phyloP scores from a whole-genome alignment of 1,139 yeast species.

The Sugiyamaella xylanicola region DNA sequence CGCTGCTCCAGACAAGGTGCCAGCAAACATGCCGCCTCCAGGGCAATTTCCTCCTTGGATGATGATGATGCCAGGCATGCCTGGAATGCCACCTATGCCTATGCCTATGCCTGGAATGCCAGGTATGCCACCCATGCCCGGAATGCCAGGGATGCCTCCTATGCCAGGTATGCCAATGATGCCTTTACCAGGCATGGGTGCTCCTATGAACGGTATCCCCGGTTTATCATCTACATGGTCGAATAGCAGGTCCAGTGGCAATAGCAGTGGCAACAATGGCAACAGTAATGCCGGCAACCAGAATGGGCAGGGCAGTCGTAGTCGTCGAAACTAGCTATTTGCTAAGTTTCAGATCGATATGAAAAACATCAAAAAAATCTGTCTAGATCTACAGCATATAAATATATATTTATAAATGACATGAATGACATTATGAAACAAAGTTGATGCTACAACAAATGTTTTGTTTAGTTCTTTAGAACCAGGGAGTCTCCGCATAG shows the following conservation, averaged over 20 bases:
- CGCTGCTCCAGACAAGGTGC: conserved; percentile 27
- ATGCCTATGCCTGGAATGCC: conserved; percentile 26
- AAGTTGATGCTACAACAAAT: no score
- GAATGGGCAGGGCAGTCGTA: conserved; percentile 8
- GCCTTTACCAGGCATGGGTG: conserved; percentile 5
- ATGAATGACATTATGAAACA: no score
- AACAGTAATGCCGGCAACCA: conserved; percentile 3
- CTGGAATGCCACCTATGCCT: conserved; percentile 32
- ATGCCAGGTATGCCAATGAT: conserved; percentile 9
- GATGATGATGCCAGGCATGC: conserved; percentile 30
- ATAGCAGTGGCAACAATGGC: background rate
- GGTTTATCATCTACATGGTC: conserved; percentile 6
- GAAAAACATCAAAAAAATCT: background rate
- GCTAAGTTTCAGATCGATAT: conserved; percentile 11
- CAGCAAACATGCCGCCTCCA: conserved; percentile 27
- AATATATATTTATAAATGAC: background rate
- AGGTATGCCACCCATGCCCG: conserved; percentile 29
- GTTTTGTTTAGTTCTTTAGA: no score
- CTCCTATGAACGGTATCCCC: conserved; percentile 5
- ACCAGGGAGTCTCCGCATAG: no score
- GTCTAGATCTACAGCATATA: no score
- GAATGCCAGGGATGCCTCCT: conserved; percentile 24
- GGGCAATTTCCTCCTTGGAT: conserved; percentile 21
- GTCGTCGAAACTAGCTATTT: conserved; percentile 10
- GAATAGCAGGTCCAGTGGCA: background rate